Evolutionary conservation across 1,139 yeast genomes (phyloP), one percentile per base, ranked within the genome.

Genomic region (Suhomyces panamericanus): DNA sequence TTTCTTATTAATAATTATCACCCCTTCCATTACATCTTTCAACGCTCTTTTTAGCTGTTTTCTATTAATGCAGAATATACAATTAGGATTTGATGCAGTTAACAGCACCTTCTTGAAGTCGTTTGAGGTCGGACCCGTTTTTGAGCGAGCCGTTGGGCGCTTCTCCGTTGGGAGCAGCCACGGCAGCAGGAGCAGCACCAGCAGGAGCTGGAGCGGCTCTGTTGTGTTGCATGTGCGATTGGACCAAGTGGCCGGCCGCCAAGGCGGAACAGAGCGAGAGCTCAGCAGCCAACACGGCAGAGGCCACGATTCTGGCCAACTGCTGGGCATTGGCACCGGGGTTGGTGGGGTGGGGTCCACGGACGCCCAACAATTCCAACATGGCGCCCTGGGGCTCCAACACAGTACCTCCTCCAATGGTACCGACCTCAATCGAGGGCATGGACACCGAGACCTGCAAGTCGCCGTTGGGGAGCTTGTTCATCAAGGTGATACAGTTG

Each of bases 361-460:
- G 83, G 38, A 95, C 96, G 32, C 98, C 98, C 52, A 95, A 76
- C 56, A 95, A 73, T 58, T 95, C 98, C 52, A 95, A 77, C 96
- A 95, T 88, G 27, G 99, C 89, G 39, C 91, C 87, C 72, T 95
- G 99, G 31, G 99, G 97, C 61, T 88, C 98, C 57, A 95, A 78
- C 51, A 95, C 88, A 9, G 99, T 95, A 63, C 99, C 99, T 50
- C 99, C 99, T 50, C 99, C 99, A 66, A 95, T 91, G 4, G 99
- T 93, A 51, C 99, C 99, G 38, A 93, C 99, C 71, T 95, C 99
- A 56, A 95, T 90, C 24, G 95, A 89, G 26, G 99, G 99, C 99
- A 95, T 95, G 6, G 97, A 87, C 16, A 93, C 99, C 3, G 96
- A 87, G 42, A 95, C 86, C 53, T 81, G 85, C 59, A 95, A 78